Conservation (phyloP, 495 filamentous ascomycete genomes). For the Aspergillus avenaceus region DNA sequence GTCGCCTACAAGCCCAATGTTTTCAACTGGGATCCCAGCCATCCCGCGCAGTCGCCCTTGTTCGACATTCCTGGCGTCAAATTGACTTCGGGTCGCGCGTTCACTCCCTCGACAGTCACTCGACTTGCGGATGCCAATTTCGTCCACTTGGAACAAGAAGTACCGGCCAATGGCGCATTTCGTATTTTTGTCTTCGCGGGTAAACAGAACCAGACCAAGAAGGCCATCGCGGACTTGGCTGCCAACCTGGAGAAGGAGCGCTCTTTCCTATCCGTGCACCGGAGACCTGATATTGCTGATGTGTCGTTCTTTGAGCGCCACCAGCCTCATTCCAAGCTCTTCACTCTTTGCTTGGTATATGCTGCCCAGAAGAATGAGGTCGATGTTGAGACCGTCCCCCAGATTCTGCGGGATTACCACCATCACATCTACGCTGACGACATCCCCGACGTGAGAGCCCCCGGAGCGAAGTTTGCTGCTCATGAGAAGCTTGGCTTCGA, state of each 20-base stretch:
- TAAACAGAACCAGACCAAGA: slow-evolving; percentile 51
- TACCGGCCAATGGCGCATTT: slow-evolving; percentile 84
- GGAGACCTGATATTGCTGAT: slow-evolving; percentile 53
- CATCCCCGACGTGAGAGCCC: slow-evolving; percentile 66
- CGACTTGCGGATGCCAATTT: slow-evolving; percentile 80
- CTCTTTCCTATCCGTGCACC: slow-evolving; percentile 67
- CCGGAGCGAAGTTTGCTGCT: slow-evolving; percentile 64
- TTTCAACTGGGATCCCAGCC: slow-evolving; percentile 68
- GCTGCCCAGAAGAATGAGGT: slow-evolving; percentile 57
- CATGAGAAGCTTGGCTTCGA: slow-evolving; percentile 85
- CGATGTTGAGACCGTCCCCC: slow-evolving; percentile 63
- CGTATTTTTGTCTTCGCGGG: slow-evolving; percentile 82
- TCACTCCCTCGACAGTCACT: slow-evolving; percentile 73
- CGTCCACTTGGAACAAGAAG: slow-evolving; percentile 82
- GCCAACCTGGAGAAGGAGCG: slow-evolving; percentile 55
- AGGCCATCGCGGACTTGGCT: slow-evolving; percentile 66
- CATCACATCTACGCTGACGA: slow-evolving; percentile 87
- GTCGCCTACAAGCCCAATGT: slow-evolving; percentile 58
- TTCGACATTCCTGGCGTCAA: slow-evolving; percentile 60
- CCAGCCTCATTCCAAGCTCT: slow-evolving; percentile 79
- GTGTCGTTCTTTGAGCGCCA: slow-evolving; percentile 76
- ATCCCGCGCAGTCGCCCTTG: slow-evolving; percentile 65
- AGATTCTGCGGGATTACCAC: slow-evolving; percentile 65
- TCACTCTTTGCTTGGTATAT: slow-evolving; percentile 72
- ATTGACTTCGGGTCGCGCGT: slow-evolving; percentile 63